Base-by-base conservation (phyloP, 305 asterid species). In the Rubia occidens region DNA sequence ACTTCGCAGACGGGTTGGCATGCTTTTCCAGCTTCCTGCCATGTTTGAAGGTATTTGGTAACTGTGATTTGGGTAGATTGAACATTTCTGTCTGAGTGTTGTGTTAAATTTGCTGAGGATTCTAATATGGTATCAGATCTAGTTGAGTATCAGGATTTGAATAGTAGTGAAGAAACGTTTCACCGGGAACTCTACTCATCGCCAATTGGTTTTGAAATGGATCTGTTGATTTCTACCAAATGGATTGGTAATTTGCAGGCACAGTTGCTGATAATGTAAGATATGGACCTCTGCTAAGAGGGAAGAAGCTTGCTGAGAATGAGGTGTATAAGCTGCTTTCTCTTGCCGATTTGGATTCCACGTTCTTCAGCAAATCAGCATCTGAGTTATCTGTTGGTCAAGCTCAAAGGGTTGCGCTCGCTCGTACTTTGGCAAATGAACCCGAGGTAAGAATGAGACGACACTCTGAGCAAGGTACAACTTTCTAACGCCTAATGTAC, bases 401-500 rank as follows among this genome's bases (percentile, higher is more conserved):
- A 78, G 94, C 95, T 73, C 96, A 89, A 75, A 78, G 95, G 61
- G 95, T 87, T 53, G 94, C 91, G 40, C 91, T 89, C 7, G 96
- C 95, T 45, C 82, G 96, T 70, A 84, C 91, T 51, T 71, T 89
- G 71, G 96, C 96, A 24, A 89, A 89, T 75, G 88, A 89, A 70
- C 96, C 96, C 2, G 89, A 82, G 91, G 90, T 85, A 47, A 79
- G 24, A 21, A 14, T 9, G 53, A 35, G 24, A 55, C 26, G 6
- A 4, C 55, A 49, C n/a, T 49, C 13, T 49, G 55, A 49, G 55
- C 55, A 3, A 49, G 20, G 55, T 49, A 49, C 55, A 49, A 13
- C 54, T 14, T 47, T 43, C 15, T 4, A 15, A 54, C 11, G 21
- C 24, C 11, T 6, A 1, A 18, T n/a, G 3, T 71, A 56, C 55